A percentile compares a stretch with the other conserved stretches of the same genome.
Conservation (phyloP, 768 basidiomycete genomes). For the Collybia nuda region DNA sequence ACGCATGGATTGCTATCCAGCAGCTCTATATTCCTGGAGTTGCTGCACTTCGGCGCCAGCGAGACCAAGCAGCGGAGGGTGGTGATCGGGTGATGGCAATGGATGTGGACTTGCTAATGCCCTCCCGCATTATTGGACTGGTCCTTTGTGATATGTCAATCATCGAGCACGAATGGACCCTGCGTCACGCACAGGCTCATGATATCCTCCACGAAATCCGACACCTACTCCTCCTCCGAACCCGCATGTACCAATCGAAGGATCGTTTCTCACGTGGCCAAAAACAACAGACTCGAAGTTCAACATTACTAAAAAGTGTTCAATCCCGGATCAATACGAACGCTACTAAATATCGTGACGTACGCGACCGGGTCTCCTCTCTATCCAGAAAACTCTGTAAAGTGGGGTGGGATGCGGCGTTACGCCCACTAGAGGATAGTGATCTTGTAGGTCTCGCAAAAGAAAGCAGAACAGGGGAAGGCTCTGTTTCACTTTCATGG, state of each 20-base stretch:
- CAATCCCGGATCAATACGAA: neutral
- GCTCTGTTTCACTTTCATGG: neutral
- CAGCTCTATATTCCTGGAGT: conserved; percentile 26
- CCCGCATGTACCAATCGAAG: conserved; percentile 12
- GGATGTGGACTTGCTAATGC: conserved; percentile 2
- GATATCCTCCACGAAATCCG: conserved; percentile 14
- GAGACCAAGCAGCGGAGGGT: conserved; percentile 1
- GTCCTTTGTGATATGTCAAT: conserved; percentile 1
- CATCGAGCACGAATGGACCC: conserved; percentile 13
- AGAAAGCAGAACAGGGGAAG: neutral
- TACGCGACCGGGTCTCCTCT: neutral
- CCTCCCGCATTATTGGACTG: neutral
- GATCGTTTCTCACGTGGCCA: neutral
- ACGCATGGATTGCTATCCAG: no score
- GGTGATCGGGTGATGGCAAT: neutral
- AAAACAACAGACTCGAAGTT: neutral
- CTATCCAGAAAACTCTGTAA: neutral
- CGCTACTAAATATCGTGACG: neutral
- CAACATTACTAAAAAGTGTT: neutral
- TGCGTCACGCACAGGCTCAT: conserved; percentile 11
- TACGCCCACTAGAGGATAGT: neutral
- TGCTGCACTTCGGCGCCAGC: neutral
- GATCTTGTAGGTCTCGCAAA: neutral
- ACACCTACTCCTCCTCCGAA: conserved; percentile 8
- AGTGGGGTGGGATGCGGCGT: neutral